Evolutionary conservation across 345 rosid species (phyloP).

Genomic region (Tarenaya hassleriana): DNA sequence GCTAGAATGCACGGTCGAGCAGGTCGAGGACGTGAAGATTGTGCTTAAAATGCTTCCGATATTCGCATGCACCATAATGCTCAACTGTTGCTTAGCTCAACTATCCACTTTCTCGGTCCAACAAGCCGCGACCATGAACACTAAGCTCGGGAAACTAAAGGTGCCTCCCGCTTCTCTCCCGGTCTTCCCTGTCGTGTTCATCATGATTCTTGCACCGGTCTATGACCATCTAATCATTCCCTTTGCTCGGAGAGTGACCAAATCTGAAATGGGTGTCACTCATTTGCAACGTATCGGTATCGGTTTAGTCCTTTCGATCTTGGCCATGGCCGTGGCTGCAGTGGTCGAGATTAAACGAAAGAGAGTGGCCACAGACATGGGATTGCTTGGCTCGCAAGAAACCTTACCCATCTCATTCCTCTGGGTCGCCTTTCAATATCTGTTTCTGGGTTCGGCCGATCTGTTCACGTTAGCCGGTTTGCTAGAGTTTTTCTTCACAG

Average conservation of each 20-base stretch:
- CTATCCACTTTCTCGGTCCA: constrained; percentile 74
- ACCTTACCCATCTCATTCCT: constrained; percentile 72
- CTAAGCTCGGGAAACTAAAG: constrained; percentile 40
- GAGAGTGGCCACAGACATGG: constrained; percentile 35
- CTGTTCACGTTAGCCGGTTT: constrained; percentile 76
- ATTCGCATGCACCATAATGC: constrained; percentile 69
- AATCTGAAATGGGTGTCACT: constrained; percentile 60
- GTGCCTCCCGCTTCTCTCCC: constrained; percentile 86
- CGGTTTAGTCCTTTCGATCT: constrained; percentile 58
- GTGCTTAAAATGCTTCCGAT: constrained; percentile 61
- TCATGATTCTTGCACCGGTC: constrained; percentile 67
- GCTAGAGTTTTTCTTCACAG: constrained; percentile 86
- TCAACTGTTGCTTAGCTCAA: constrained; percentile 80
- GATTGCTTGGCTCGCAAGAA: constrained; percentile 35
- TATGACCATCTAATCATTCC: constrained; percentile 62
- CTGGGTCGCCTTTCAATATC: constrained; percentile 73
- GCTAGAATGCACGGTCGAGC: constrained; percentile 43
- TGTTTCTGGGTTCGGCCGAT: constrained; percentile 89
- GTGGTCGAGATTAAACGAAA: constrained; percentile 54
- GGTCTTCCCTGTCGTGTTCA: constrained; percentile 65
- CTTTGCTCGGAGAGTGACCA: constrained; percentile 47
- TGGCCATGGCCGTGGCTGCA: constrained; percentile 83
- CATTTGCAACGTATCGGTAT: constrained; percentile 74
- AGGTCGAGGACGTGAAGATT: constrained; percentile 68
- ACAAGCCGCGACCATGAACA: constrained; percentile 74